These are phyloP conservation scores for Wickerhamiella azyma DNA, from an alignment of 805 yeast genomes.

Conservation along the genomic window DNA sequence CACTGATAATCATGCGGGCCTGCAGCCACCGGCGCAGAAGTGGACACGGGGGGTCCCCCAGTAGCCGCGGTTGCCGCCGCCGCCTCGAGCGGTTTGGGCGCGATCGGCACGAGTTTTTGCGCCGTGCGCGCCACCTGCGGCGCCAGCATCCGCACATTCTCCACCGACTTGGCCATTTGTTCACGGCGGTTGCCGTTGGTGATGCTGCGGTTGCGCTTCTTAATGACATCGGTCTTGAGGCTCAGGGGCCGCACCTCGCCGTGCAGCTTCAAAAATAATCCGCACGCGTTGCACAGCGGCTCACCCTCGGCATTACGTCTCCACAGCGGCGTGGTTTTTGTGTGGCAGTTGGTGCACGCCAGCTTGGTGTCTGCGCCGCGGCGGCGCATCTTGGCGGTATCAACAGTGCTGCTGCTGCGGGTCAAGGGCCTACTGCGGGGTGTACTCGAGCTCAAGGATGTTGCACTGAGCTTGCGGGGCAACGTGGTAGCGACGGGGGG, in stretches of 20 bases:
- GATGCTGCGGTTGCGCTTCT: constrained; percentile 62
- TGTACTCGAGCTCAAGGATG: neutral
- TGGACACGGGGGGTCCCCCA: neutral
- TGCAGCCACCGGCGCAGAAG: neutral
- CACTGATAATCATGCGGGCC: constrained; percentile 5
- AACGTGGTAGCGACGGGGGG: neutral
- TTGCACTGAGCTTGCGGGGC: neutral
- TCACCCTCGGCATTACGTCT: constrained; percentile 87
- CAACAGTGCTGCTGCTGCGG: constrained; percentile 4
- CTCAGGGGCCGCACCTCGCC: constrained; percentile 92
- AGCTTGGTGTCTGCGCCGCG: constrained; percentile 9
- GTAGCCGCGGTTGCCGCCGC: no score
- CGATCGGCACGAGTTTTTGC: constrained; percentile 8
- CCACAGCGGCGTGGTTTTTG: constrained; percentile 92
- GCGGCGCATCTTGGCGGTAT: constrained; percentile 7
- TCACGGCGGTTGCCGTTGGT: constrained; percentile 3
- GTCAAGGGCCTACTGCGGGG: constrained; percentile 5
- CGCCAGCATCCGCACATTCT: neutral
- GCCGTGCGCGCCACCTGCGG: neutral
- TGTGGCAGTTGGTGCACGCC: constrained; percentile 76
- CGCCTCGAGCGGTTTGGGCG: constrained; percentile 7
- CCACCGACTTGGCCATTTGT: neutral
- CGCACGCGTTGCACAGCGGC: constrained; percentile 94
- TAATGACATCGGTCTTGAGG: constrained; percentile 86
- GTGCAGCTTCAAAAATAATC: constrained; percentile 78